These are phyloP conservation scores for Fraxinus angustifolia DNA, from an alignment of 305 asterid species.

Conservation along the genomic window DNA sequence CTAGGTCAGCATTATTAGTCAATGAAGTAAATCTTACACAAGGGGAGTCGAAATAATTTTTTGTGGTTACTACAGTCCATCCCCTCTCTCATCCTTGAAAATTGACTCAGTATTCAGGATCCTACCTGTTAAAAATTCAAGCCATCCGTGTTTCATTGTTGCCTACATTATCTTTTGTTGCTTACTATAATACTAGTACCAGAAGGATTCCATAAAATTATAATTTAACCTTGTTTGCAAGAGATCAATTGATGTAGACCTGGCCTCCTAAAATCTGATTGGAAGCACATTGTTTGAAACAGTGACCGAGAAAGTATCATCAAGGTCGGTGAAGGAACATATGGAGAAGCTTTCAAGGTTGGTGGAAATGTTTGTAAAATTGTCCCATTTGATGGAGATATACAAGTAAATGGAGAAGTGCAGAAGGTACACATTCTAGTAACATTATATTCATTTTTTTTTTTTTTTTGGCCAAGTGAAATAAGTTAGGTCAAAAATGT, in stretches of 20 bases:
- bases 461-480: neutral
- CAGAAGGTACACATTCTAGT: constrained; percentile 59
- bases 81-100: constrained; percentile 1
- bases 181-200: neutral
- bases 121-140: constrained; percentile 3
- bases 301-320: constrained; percentile 55
- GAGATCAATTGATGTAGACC: neutral
- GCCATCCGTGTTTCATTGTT: neutral
- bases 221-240: constrained; percentile 6
- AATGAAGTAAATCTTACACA: constrained; percentile 8
- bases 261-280: constrained; percentile 15
- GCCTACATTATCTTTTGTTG: constrained; percentile 13
- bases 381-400: constrained; percentile 88
- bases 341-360: constrained; percentile 90
- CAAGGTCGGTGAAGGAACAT: constrained; percentile 95
- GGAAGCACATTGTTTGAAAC: constrained; percentile 26
- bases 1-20: constrained; percentile 9
- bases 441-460: neutral
- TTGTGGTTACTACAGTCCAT: constrained; percentile 13
- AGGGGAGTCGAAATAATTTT: constrained; percentile 15
- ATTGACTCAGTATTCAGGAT: constrained; percentile 3
- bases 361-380: constrained; percentile 78
- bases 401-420: constrained; percentile 76
- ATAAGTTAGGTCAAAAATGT: constrained; percentile 15
- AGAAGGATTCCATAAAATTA: neutral